Evolutionary conservation across 2,329 filamentous ascomycete genomes (phyloP), one percentile per base, ranked within the genome.

Genomic region (Fusarium sp.): DNA sequence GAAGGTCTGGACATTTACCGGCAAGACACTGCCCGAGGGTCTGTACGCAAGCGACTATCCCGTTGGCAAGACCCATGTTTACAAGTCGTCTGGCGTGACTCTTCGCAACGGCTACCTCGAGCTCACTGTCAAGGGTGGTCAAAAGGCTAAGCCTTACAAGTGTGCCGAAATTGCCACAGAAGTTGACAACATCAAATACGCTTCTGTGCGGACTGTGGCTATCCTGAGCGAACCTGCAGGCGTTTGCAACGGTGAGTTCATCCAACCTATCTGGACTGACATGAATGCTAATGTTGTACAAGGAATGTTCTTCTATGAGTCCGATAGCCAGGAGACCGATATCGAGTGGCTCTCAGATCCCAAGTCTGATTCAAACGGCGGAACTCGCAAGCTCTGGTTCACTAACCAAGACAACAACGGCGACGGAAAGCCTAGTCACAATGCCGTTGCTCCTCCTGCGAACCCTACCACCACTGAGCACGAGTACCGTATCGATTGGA

Each of bases 281-380:
- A 9, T 1, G 5, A 2, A 11, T n/a, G 8, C 29, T 54, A 1
- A 61, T 13, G 2, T 0, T 2, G 2, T 0, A 1, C 4, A 73
- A 73, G 72, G 72, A 29, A 72, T 72, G 48, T 74, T 73, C 60
- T 70, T 72, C 27, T 73, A 72, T 49, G 15, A 65, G 7, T 61
- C 53, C 0, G 63, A 71, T 13, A 68, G 47, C 5, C 72, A 74
- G 21, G 72, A 73, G 43, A 68, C 65, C 1, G 72, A 73, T 3
- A 73, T 73, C 7, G 72, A 73, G 46, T 73, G 72, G 72, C 70
- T 73, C 13, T 73, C 72, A 1, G 71, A 74, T 11, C 31, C 65
- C 10, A 56, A 56, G 1, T 72, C 70, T 2, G 23, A 59, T 7
- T 72, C 71, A 32, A 72, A 73, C 33, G 31, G 15, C 4, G 72